These are phyloP conservation scores for Arthrobotrys sphaeroides DNA, from an alignment of 2,329 filamentous ascomycete genomes.

Conservation along the genomic window DNA sequence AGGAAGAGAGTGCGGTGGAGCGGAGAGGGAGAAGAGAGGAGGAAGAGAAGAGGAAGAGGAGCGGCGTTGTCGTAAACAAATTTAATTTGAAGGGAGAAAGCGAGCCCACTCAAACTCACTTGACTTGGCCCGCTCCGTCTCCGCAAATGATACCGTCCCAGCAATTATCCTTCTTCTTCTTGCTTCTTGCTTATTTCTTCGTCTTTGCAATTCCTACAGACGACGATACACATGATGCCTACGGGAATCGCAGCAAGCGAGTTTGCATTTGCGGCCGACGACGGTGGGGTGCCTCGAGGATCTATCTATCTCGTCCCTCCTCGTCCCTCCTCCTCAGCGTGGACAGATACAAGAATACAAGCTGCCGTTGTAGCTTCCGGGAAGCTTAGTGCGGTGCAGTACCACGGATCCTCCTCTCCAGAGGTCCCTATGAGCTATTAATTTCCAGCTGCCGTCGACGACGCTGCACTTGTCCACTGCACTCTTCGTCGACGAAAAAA, in stretches of 20 bases:
- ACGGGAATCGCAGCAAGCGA: neutral
- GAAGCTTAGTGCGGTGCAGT: slow-evolving; percentile 30
- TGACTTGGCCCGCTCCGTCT: neutral
- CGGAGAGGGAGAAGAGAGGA: neutral
- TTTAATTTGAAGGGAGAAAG: slow-evolving; percentile 46
- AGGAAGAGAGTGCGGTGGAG: neutral
- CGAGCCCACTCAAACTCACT: slow-evolving; percentile 2
- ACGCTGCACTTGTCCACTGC: no score
- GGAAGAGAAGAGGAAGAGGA: neutral
- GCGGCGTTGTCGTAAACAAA: slow-evolving; percentile 51
- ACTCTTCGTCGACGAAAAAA: neutral
- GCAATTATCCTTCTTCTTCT: neutral
- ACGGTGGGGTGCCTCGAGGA: slow-evolving; percentile 16
- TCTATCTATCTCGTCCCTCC: no score
- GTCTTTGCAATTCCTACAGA: neutral
- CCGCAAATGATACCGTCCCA: no score
- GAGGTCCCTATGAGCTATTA: slow-evolving; percentile 45
- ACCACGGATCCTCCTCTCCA: slow-evolving; percentile 29
- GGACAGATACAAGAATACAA: neutral
- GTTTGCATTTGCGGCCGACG: slow-evolving; percentile 1
- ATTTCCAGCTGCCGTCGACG: slow-evolving; percentile 23
- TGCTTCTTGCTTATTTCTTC: neutral
- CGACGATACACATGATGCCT: no score
- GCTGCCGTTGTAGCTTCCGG: slow-evolving; percentile 23
- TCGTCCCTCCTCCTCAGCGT: neutral